Conservation (phyloP, 192 early-diverging fungal genomes). For the Neocallimastix lanati region DNA sequence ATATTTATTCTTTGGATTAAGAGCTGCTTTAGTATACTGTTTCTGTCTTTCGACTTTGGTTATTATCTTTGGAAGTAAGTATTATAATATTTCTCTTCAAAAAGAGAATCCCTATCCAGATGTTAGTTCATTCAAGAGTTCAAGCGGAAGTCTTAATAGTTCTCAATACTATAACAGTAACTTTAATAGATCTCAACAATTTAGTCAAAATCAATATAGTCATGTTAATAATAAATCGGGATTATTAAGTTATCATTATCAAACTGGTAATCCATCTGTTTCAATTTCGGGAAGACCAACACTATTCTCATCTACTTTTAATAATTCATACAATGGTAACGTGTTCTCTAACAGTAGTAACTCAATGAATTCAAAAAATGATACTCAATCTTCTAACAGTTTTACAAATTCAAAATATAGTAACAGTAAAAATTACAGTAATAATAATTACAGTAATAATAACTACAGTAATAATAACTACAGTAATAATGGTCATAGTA, state of each 20-base stretch:
- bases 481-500: not conserved
- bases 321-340: not conserved
- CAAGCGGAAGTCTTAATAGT: not conserved
- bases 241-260: not conserved
- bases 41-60: not conserved
- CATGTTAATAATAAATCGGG: not conserved
- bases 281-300: not conserved
- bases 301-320: not conserved
- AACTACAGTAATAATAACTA: no score
- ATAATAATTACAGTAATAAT: not conserved
- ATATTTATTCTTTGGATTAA: not conserved
- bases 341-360: not conserved
- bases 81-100: not conserved
- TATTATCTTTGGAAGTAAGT: not conserved
- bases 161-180: not conserved
- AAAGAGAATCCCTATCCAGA: not conserved
- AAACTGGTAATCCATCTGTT: not conserved
- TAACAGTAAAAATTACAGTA: not conserved
- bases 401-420: not conserved
- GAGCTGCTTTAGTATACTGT: not conserved
- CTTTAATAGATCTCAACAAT: no score
- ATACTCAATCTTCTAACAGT: not conserved
- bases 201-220: no score
- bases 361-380: not conserved
- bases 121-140: not conserved